Base-by-base conservation (phyloP, 2,329 filamentous ascomycete species). In the Metarhizium sp. region DNA sequence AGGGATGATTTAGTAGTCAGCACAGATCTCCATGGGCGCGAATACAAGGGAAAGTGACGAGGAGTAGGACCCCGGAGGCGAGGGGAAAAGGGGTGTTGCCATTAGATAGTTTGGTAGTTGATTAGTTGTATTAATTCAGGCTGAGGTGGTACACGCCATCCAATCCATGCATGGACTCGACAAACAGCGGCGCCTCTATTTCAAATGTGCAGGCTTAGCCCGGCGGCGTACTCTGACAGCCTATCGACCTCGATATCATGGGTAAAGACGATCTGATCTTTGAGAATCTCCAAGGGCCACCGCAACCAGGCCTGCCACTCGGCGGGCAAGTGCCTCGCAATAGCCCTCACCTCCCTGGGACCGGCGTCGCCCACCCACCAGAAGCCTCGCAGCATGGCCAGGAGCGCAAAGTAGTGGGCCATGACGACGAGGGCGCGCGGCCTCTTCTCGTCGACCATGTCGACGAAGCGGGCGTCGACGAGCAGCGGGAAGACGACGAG, bases 1-100 rank as follows among this genome's bases (percentile, higher is more conserved):
- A 75, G 71, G 63, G 76, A 79, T 50, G 77, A 81, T 58, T 60
- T 80, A 61, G 72, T 79, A 50, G 75, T 80, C 61, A 77, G 25
- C 18, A 79, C 77, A 2, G 73, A 78, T 61, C 65, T 58, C 34
- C 25, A 25, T 40, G 51, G 48, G 29, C 38, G 47, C 7, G 32
- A 53, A 40, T n/a, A 36, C 30, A 25, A 36, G 32, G 30, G 40
- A 13, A 36, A 56, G 18, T 51, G 30, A 52, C 25, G 13, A 16
- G 13, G 8, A 16, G 40, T 11, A 52, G 34, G n/a, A 38, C 20
- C 13, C 18, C 14, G n/a, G n/a, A 20, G 6, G 42, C 5, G 2
- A 45, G n/a, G 42, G n/a, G 42, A 11, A 18, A 45, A 20, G 42
- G 6, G n/a, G 14, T 34, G 32, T 34, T 8, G 25, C 25, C 25